Conservation (phyloP, 306 rosid genomes). For the Luffa acutangula region DNA sequence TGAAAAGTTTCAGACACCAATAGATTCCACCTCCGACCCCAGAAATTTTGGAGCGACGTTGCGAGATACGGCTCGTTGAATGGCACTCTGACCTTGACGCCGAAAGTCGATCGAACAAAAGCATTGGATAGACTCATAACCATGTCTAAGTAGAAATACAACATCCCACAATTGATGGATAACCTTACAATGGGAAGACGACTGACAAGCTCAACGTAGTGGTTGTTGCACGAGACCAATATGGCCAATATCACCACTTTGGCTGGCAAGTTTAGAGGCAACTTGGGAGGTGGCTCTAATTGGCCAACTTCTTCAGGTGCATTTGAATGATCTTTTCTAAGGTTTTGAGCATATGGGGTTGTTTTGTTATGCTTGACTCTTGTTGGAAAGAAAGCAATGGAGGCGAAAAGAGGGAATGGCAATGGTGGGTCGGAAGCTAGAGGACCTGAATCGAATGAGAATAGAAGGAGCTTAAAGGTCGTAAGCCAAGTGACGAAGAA, state of each 20-base stretch:
- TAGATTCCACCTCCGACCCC: slow-evolving; percentile 27
- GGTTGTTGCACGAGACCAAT: neutral
- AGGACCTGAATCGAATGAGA: slow-evolving; percentile 20
- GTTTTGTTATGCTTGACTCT: neutral
- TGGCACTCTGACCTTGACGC: slow-evolving; percentile 15
- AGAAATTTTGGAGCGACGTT: slow-evolving; percentile 24
- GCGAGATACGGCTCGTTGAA: slow-evolving; percentile 25
- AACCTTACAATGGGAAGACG: neutral
- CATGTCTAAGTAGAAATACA: slow-evolving; percentile 18
- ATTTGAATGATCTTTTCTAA: neutral
- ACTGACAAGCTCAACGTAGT: neutral
- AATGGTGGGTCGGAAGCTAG: slow-evolving; percentile 15
- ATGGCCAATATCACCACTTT: slow-evolving; percentile 11
- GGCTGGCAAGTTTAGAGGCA: slow-evolving; percentile 12
- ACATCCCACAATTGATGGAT: neutral
- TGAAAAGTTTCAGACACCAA: slow-evolving; percentile 13
- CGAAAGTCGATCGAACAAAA: neutral
- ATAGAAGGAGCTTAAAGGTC: slow-evolving; percentile 24
- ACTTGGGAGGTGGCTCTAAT: neutral
- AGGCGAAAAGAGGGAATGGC: slow-evolving; percentile 18
- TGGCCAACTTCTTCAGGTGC: too few relatives aligned
- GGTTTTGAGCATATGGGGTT: neutral
- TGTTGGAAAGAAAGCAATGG: slow-evolving; percentile 20
- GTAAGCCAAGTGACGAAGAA: slow-evolving; percentile 28
- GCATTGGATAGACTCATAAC: slow-evolving; percentile 9